These are phyloP conservation scores for Kodamaea lidongshanica DNA, from an alignment of 805 yeast genomes.

Conservation along the genomic window DNA sequence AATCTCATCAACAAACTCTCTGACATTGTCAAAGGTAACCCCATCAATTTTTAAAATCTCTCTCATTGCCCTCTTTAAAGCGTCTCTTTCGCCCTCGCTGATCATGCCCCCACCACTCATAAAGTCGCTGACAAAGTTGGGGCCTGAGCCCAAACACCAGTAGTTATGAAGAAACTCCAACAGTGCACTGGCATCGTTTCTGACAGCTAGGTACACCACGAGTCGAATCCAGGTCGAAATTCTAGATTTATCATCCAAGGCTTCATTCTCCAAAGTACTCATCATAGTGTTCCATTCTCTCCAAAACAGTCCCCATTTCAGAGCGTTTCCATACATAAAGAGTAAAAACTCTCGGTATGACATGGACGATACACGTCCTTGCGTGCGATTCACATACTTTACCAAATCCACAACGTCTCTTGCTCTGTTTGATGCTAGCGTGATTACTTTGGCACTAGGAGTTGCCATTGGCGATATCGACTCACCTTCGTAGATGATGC, in stretches of 20 bases:
- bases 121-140: slow-evolving; percentile 21
- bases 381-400: slow-evolving; percentile 14
- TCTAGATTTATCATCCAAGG: slow-evolving; percentile 2
- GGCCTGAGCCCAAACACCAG: slow-evolving; percentile 23
- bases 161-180: slow-evolving; percentile 23
- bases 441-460: not conserved
- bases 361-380: slow-evolving; percentile 9
- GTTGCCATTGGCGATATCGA: slow-evolving; percentile 6
- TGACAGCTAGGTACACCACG: slow-evolving; percentile 25
- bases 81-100: slow-evolving; percentile 17
- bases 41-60: slow-evolving; percentile 21
- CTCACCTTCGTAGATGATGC: slow-evolving; percentile 16
- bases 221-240: slow-evolving; percentile 27
- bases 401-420: slow-evolving; percentile 26
- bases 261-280: slow-evolving; percentile 2
- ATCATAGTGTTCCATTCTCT: slow-evolving; percentile 26
- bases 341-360: slow-evolving; percentile 30
- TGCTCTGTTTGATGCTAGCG: slow-evolving; percentile 23
- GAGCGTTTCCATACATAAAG: slow-evolving; percentile 33
- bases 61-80: slow-evolving; percentile 19
- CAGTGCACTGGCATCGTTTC: slow-evolving; percentile 21
- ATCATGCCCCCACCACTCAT: slow-evolving; percentile 13
- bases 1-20: slow-evolving; percentile 12
- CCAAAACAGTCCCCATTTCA: slow-evolving; percentile 37
- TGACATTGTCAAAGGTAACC: slow-evolving; percentile 43